These are phyloP conservation scores for Capsicum chinense DNA, from an alignment of 257 asterid species.

Conservation along the genomic window DNA sequence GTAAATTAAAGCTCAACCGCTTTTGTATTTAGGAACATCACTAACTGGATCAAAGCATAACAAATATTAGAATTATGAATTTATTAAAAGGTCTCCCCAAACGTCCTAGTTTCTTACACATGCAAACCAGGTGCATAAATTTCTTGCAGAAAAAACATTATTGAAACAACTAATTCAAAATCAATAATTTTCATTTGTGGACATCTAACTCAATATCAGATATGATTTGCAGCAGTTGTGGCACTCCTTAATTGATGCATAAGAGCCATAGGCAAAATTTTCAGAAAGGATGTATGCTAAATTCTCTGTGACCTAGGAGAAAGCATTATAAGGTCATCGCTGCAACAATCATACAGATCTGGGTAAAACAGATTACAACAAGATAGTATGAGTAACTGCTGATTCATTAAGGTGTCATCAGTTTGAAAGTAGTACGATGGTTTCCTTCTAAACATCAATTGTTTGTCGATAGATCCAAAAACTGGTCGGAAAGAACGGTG, in stretches of 20 bases:
- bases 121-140: not conserved
- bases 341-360: constrained; percentile 9
- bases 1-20: not conserved
- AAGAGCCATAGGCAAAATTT: not conserved
- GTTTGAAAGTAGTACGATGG: constrained; percentile 5
- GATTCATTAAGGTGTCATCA: constrained; percentile 1
- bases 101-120: not conserved
- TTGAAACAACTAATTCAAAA: not conserved
- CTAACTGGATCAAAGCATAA: constrained; percentile 10
- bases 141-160: not conserved
- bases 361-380: not conserved
- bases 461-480: not conserved
- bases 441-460: not conserved
- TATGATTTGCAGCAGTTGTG: not conserved
- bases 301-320: not conserved
- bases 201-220: not conserved
- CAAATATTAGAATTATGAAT: not conserved
- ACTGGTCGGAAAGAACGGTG: not conserved
- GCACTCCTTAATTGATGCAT: not conserved
- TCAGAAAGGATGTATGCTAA: not conserved
- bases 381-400: not conserved
- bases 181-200: not conserved
- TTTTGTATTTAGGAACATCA: not conserved
- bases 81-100: not conserved
- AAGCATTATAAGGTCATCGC: not conserved